phyloP scores from a whole-genome alignment of 331 rosid species.

The Pyracantha coccinea region DNA sequence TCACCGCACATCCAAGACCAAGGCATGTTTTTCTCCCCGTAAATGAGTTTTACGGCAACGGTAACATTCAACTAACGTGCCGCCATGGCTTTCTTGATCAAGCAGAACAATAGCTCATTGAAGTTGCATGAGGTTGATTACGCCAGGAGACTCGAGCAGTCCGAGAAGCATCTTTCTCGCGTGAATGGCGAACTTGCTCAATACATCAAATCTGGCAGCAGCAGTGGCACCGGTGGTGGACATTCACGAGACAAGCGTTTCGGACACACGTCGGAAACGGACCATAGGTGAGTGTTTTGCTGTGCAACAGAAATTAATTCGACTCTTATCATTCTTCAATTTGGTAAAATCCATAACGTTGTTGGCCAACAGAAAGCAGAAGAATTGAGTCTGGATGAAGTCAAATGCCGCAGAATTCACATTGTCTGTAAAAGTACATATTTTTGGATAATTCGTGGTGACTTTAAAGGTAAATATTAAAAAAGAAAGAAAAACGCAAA shows the following conservation, averaged over 20 bases:
- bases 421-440: neutral
- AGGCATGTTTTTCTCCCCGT: constrained; percentile 29
- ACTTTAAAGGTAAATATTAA: neutral
- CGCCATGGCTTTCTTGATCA: constrained; percentile 5
- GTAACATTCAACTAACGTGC: neutral
- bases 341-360: neutral
- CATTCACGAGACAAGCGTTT: constrained; percentile 22
- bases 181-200: constrained; percentile 52
- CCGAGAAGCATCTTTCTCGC: constrained; percentile 51
- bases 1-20: constrained; percentile 33
- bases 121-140: constrained; percentile 33
- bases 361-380: constrained; percentile 8
- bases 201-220: constrained; percentile 31
- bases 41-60: neutral
- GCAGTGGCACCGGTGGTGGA: constrained; percentile 19
- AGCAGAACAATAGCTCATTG: constrained; percentile 31
- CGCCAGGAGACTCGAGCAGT: constrained; percentile 43
- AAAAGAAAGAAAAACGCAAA: neutral
- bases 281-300: constrained; percentile 11
- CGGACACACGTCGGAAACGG: constrained; percentile 5
- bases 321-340: neutral
- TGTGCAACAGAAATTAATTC: neutral
- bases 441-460: neutral
- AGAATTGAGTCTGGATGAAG: neutral
- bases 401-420: neutral